A percentile compares a stretch with the other conserved stretches of the same genome.
Conservation (phyloP, 805 yeast species). For the Schwanniomyces pseudopolymorphus region DNA sequence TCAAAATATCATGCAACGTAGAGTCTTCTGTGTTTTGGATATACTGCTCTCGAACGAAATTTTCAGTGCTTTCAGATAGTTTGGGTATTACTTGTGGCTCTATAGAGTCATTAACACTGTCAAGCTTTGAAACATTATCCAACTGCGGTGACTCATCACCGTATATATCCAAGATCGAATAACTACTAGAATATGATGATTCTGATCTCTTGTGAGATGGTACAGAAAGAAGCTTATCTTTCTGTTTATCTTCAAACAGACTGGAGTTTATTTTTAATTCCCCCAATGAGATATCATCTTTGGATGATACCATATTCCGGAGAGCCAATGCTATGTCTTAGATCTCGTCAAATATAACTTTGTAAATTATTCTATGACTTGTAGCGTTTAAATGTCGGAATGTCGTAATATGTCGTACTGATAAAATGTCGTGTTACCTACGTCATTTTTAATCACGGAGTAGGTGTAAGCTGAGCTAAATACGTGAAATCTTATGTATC, state of each 20-base stretch:
- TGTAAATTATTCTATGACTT: background rate
- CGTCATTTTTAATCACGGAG: background rate
- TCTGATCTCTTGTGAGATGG: constrained; percentile 11
- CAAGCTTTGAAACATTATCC: background rate
- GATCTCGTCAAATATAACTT: background rate
- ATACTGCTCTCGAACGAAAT: constrained; percentile 1
- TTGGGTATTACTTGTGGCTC: background rate
- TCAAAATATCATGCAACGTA: constrained; percentile 10
- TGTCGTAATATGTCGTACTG: background rate
- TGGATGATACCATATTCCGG: background rate
- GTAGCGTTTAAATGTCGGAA: background rate
- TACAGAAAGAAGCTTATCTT: background rate
- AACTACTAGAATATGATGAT: constrained; percentile 33
- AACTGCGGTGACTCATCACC: constrained; percentile 20
- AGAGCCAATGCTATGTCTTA: background rate
- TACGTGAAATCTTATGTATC: no score
- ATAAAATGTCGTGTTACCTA: background rate
- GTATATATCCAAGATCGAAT: constrained; percentile 39
- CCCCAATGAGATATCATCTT: constrained; percentile 1
- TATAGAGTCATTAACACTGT: background rate
- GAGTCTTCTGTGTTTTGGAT: constrained; percentile 1
- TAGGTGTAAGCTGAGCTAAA: no score
- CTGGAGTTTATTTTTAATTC: background rate
- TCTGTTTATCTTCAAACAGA: background rate
- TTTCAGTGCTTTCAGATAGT: background rate